phyloP scores from a whole-genome alignment of 148 eudicot species.

The Dysphania ambrosioides region DNA sequence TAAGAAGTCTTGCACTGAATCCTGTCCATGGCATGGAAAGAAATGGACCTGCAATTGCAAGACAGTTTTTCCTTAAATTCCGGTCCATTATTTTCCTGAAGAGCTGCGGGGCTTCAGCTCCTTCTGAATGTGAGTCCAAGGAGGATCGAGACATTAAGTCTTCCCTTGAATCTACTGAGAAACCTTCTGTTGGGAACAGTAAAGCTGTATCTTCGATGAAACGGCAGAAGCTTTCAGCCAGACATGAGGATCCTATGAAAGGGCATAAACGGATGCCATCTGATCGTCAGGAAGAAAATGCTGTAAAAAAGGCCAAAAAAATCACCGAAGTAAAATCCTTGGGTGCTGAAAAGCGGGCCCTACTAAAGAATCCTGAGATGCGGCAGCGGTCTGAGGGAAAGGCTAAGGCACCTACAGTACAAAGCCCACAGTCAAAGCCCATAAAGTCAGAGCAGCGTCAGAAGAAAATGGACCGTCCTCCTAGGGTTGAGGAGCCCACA shows the following conservation, averaged over 20 bases:
- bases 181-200: conserved; percentile 16
- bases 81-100: conserved; percentile 64
- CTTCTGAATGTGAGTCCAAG: conserved; percentile 40
- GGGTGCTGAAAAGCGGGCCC: conserved; percentile 46
- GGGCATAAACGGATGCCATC: conserved; percentile 60
- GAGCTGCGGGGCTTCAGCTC: conserved; percentile 38
- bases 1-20: conserved; percentile 62
- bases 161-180: conserved; percentile 20
- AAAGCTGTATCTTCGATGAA: conserved; percentile 34
- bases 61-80: conserved; percentile 49
- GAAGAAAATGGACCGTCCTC: conserved; percentile 34
- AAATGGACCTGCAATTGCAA: conserved; percentile 30
- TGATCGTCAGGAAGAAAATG: conserved; percentile 61
- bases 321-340: conserved; percentile 40
- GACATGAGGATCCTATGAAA: conserved; percentile 46
- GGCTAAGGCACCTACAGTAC: conserved; percentile 29
- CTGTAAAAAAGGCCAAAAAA: conserved; percentile 49
- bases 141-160: conserved; percentile 30
- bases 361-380: conserved; percentile 36
- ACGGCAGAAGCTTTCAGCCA: conserved; percentile 32
- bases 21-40: conserved; percentile 49
- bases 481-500: conserved; percentile 50
- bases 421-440: conserved; percentile 29
- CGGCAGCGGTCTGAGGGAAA: conserved; percentile 36
- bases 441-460: conserved; percentile 36